phyloP scores from a whole-genome alignment of 495 filamentous ascomycete species.

The Penicillium desertorum region DNA sequence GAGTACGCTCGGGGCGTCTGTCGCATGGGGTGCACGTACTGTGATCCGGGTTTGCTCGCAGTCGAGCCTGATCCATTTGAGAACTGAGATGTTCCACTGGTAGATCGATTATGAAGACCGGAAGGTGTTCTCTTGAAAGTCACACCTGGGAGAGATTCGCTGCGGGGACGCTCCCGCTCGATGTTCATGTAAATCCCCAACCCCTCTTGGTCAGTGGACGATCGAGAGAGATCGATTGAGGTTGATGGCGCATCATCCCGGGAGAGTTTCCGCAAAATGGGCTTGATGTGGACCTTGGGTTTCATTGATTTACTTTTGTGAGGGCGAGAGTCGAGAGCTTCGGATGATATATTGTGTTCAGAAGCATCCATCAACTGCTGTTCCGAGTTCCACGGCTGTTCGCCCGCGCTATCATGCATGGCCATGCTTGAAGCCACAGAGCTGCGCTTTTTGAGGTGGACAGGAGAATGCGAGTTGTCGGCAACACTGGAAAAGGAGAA shows the following conservation, averaged over 20 bases:
- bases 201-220: slow-evolving; percentile 56
- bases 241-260: slow-evolving; percentile 45
- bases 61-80: slow-evolving; percentile 50
- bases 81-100: slow-evolving; percentile 56
- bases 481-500: slow-evolving; percentile 23
- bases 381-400: slow-evolving; percentile 16
- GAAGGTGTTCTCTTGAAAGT: slow-evolving; percentile 34
- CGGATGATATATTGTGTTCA: slow-evolving; percentile 17
- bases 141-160: slow-evolving; percentile 29
- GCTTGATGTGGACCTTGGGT: slow-evolving; percentile 53
- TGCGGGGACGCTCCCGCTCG: slow-evolving; percentile 39
- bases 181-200: slow-evolving; percentile 54
- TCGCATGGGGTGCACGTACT: slow-evolving; percentile 61
- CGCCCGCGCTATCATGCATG: slow-evolving; percentile 13
- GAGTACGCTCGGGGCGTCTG: slow-evolving; percentile 58
- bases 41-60: slow-evolving; percentile 48
- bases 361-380: slow-evolving; percentile 15
- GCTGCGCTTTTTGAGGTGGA: slow-evolving; percentile 10
- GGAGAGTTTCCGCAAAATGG: slow-evolving; percentile 56
- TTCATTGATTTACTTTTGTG: slow-evolving; percentile 30
- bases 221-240: slow-evolving; percentile 55
- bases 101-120: slow-evolving; percentile 53
- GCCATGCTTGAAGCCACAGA: slow-evolving; percentile 16
- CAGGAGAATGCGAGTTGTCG: slow-evolving; percentile 14
- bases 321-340: slow-evolving; percentile 26